Evolutionary conservation across 495 filamentous ascomycete genomes (phyloP), one percentile per base, ranked within the genome.

Genomic region (Penicillium pulvis): DNA sequence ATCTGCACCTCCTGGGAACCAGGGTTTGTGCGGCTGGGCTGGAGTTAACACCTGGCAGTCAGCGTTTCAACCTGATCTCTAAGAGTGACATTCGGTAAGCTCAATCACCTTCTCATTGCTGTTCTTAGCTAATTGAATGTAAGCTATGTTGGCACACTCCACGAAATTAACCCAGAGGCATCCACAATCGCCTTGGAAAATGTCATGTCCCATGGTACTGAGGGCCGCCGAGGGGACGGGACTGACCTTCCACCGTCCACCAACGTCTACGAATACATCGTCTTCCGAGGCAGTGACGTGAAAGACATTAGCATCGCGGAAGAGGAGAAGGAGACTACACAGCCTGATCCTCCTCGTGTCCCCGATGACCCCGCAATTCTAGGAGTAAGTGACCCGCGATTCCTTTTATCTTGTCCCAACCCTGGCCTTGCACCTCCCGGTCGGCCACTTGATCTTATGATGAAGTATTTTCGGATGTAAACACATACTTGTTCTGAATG

Each of bases 261-360:
- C 53, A 88, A 87, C 62, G 79, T 97, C 65, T 99, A 97, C 78
- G 95, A 98, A 70, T 98, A 99, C 80, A 97, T 99, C 66, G 93
- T 99, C 58, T 99, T 99, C 72, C 90, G 93, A 47, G 94, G 95
- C 53, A 97, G 92, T 72, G 94, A 99, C 81, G 94, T 99, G 68
- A 98, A 98, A 77, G 93, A 99, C 71, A 83, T 99, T 65, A 87
- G 90, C 56, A 90, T 99, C 65, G 92, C 95, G 59, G 87, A 94
- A 7, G 65, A 70, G 62, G 80, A 84, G 41, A 85, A 88, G 7
- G 88, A 94, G 70, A 85, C 85, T 61, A 79, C 88, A 66, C 84
- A 86, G 45, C 72, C 78, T 57, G 76, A 83, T 59, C 77, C 76
- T 48, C 90, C 90, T 20, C 84, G 86, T 63, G 84, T 96, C 61